Evolutionary conservation across 2,329 filamentous ascomycete genomes (phyloP), one percentile per base, ranked within the genome.

Genomic region (Dothideomycetes sp.): DNA sequence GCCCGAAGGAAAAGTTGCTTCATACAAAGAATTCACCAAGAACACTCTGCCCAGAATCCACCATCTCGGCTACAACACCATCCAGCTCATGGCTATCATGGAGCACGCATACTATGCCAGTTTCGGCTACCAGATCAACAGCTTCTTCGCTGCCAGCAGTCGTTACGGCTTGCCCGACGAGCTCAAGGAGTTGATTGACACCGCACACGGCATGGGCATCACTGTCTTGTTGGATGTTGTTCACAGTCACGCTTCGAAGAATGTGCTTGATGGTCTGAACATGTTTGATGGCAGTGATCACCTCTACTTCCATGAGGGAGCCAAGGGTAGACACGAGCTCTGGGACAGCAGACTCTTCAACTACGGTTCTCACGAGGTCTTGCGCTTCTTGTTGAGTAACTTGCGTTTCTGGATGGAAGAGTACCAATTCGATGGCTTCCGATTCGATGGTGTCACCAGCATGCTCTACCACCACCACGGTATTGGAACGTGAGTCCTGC

Each of bases 41-140:
- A 86, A 84, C 61, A 87, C 94, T 73, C 74, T 98, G 6, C 88
- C 89, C 12, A 78, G 89, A 44, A 96, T 98, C 65, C 82, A 88
- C 57, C 69, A 78, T 49, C 70, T 96, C 30, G 91, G 89, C 28
- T 98, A 98, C 70, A 96, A 98, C 59, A 84, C 88, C 41, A 96
- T 98, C 51, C 91, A 98, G 61, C 72, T 98, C 49, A 98, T 98
- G 91, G 91, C 91, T 32, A 74, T 98, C 57, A 98, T 98, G 89
- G 91, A 98, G 60, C 91, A 98, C 64, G 91, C 91, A 35, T 98
- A 98, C 71, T 98, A 98, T 61, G 91, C 91, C 54, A 96, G 89
- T 57, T 98, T 98, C 55, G 91, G 91, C 33, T 98, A 98, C 63
- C 91, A 98, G 64, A 78, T 98, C 65, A 98, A 96, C 69, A 95